Evolutionary conservation across 345 rosid genomes (phyloP).

Genomic region (Arabis alpina): DNA sequence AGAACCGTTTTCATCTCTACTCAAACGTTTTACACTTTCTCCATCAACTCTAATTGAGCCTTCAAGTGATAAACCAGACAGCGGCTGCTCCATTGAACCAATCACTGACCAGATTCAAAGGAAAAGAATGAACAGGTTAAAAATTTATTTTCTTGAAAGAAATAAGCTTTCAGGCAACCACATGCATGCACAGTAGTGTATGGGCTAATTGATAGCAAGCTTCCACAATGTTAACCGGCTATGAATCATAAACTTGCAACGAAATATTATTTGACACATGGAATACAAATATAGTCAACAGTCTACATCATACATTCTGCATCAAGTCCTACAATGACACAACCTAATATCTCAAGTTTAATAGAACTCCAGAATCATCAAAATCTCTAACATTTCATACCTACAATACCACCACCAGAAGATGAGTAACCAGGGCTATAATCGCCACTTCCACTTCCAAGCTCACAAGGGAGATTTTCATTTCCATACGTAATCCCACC

Average conservation of each 20-base stretch:
- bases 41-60: slow-evolving; percentile 91
- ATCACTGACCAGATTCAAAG: slow-evolving; percentile 61
- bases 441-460: slow-evolving; percentile 99
- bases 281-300: slow-evolving; percentile 23
- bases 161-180: slow-evolving; percentile 16
- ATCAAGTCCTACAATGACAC: slow-evolving; percentile 14
- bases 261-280: slow-evolving; percentile 7
- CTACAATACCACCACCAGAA: slow-evolving; percentile 94
- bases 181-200: slow-evolving; percentile 29
- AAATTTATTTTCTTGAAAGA: slow-evolving; percentile 32
- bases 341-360: slow-evolving; percentile 27
- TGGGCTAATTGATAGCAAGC: slow-evolving; percentile 22
- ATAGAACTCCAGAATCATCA: slow-evolving; percentile 17
- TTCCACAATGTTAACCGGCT: background rate
- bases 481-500: slow-evolving; percentile 94
- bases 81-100: slow-evolving; percentile 95
- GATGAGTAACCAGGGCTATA: slow-evolving; percentile 62
- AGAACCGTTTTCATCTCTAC: slow-evolving; percentile 45
- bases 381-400: slow-evolving; percentile 48
- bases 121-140: slow-evolving; percentile 34
- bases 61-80: slow-evolving; percentile 74
- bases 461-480: slow-evolving; percentile 91
- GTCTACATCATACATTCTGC: slow-evolving; percentile 24
- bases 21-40: slow-evolving; percentile 57
- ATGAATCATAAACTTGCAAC: slow-evolving; percentile 18